Percentiles rank a stretch among this genome's conserved stretches.
Evolutionary conservation across 2,329 filamentous ascomycete species (phyloP).

Genomic region (Arachnopeziza araneosa): DNA sequence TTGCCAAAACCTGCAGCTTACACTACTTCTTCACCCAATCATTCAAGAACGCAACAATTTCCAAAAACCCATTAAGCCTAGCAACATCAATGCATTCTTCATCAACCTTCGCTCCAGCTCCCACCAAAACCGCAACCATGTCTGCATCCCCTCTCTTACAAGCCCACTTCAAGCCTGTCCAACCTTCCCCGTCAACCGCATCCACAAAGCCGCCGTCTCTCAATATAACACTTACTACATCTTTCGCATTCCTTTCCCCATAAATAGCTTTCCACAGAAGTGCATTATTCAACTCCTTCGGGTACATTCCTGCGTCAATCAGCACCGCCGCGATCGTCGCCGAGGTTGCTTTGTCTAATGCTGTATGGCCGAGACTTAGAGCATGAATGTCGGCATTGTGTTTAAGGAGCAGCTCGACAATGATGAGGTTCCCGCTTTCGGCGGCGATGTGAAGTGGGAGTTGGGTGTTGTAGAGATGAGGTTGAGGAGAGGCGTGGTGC

Average conservation of each 20-base stretch:
- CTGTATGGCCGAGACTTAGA: not conserved
- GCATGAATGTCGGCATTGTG: not conserved
- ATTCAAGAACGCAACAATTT: not conserved
- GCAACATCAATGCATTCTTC: not conserved
- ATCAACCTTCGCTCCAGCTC: not conserved
- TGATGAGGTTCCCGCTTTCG: not conserved
- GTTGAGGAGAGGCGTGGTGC: constrained; percentile 33
- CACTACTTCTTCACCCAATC: not conserved
- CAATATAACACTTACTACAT: not conserved
- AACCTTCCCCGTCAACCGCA: not conserved
- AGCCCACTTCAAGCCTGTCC: not conserved
- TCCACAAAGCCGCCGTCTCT: not conserved
- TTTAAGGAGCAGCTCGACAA: not conserved
- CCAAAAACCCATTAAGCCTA: not conserved
- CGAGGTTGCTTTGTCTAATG: not conserved
- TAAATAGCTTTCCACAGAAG: not conserved
- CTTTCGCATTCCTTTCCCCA: not conserved
- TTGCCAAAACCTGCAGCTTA: not conserved
- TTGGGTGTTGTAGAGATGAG: constrained; percentile 32
- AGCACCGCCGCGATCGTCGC: not conserved
- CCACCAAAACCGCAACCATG: not conserved
- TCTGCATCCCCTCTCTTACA: not conserved
- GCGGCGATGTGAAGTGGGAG: not conserved
- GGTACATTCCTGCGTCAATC: not conserved
- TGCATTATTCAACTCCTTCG: not conserved